These are phyloP conservation scores for Oenanthe sinensis DNA, from an alignment of 129 eudicot genomes.

Conservation along the genomic window DNA sequence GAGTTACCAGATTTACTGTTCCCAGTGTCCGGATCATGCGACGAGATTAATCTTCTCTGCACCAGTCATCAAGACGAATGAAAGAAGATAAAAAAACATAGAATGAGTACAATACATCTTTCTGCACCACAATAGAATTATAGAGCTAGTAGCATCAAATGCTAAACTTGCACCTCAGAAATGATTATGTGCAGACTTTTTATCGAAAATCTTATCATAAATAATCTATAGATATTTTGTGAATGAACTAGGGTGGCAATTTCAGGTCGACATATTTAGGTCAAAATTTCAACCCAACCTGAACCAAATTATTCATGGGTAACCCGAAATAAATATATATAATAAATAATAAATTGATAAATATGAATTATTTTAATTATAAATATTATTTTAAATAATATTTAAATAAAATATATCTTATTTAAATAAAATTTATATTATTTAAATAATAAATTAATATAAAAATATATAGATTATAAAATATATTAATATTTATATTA, in stretches of 20 bases:
- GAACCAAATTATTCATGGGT: too few relatives aligned
- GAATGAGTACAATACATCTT: background rate
- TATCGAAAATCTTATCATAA: background rate
- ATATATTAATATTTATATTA: too few relatives aligned
- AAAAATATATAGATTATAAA: too few relatives aligned
- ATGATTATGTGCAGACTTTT: background rate
- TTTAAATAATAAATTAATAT: too few relatives aligned
- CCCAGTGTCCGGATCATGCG: conserved; percentile 20
- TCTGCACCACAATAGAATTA: background rate
- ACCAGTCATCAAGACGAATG: conserved; percentile 8
- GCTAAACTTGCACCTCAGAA: background rate
- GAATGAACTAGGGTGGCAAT: background rate
- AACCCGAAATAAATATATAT: too few relatives aligned
- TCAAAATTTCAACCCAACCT: too few relatives aligned
- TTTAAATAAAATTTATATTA: too few relatives aligned
- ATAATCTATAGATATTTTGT: background rate
- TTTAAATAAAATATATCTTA: too few relatives aligned
- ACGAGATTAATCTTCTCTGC: conserved; percentile 35
- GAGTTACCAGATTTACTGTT: conserved; percentile 7
- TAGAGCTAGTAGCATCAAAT: background rate
- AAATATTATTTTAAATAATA: too few relatives aligned
- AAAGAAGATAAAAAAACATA: background rate
- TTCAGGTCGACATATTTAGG: too few relatives aligned
- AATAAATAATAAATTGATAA: too few relatives aligned
- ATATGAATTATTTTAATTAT: too few relatives aligned